Evolutionary conservation across 169 alveolate species (phyloP).

Genomic region (Babesia gibsoni): DNA sequence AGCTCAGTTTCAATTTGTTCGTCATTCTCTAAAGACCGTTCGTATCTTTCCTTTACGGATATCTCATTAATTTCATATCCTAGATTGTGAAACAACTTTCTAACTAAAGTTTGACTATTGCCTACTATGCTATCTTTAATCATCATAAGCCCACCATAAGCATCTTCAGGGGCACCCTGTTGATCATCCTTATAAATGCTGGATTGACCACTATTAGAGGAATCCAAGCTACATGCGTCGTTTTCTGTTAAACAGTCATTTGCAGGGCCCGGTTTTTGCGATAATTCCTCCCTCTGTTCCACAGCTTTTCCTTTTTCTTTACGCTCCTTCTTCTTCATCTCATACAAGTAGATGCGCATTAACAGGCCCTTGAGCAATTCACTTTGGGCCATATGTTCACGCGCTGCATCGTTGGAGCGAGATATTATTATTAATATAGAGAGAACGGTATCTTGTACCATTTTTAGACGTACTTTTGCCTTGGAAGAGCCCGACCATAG

Average conservation of each 20-base stretch:
- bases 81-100: slow-evolving; percentile 10
- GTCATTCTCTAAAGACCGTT: background rate
- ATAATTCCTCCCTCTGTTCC: too few species aligned
- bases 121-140: too few species aligned
- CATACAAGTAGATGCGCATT: slow-evolving; percentile 5
- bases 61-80: slow-evolving; percentile 35
- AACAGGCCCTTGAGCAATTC: slow-evolving; percentile 17
- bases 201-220: too few species aligned
- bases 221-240: too few species aligned
- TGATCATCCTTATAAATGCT: too few species aligned
- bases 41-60: background rate
- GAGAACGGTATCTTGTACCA: slow-evolving; percentile 16
- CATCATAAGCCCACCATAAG: too few species aligned
- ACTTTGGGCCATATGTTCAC: slow-evolving; percentile 9
- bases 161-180: too few species aligned
- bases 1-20: background rate
- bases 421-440: slow-evolving; percentile 10
- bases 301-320: too few species aligned
- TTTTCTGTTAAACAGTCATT: too few species aligned
- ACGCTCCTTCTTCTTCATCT: background rate
- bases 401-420: background rate
- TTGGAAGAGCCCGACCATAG: slow-evolving; percentile 27
- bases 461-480: background rate
- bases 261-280: too few species aligned
- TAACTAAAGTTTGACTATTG: background rate